These are phyloP conservation scores for Neonectria magnoliae DNA, from an alignment of 2,329 filamentous ascomycete species.

Conservation along the genomic window DNA sequence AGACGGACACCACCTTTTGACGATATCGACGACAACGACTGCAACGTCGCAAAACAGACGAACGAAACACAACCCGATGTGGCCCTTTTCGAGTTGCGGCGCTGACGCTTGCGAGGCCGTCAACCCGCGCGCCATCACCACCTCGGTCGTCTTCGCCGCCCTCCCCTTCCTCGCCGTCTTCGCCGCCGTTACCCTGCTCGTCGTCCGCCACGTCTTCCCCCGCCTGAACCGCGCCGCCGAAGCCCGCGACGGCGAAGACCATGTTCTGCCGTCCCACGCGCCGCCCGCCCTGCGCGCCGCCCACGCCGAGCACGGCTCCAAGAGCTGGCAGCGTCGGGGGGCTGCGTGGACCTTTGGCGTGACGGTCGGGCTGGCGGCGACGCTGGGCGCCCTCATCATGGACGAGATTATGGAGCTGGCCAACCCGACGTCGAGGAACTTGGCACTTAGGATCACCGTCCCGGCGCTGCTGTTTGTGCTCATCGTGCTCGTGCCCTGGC, in stretches of 20 bases:
- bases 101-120: slow-evolving; percentile 64
- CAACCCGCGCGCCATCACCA: slow-evolving; percentile 51
- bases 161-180: slow-evolving; percentile 79
- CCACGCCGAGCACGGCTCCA: slow-evolving; percentile 67
- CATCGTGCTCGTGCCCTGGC: slow-evolving; percentile 78
- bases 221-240: slow-evolving; percentile 69
- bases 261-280: slow-evolving; percentile 70
- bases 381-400: slow-evolving; percentile 82
- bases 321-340: slow-evolving; percentile 60
- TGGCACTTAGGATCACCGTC: slow-evolving; percentile 76
- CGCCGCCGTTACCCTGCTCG: slow-evolving; percentile 67
- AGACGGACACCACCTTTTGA: not conserved
- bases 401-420: slow-evolving; percentile 84
- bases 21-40: not conserved
- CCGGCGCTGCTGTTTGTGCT: slow-evolving; percentile 77
- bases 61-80: slow-evolving; percentile 41
- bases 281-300: slow-evolving; percentile 67
- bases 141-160: slow-evolving; percentile 66
- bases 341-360: slow-evolving; percentile 76
- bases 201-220: slow-evolving; percentile 76
- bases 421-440: slow-evolving; percentile 71
- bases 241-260: slow-evolving; percentile 64
- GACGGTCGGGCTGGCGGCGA: slow-evolving; percentile 80
- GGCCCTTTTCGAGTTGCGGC: slow-evolving; percentile 61
- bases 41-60: not conserved